A percentile compares a stretch with the other conserved stretches of the same genome.
Evolutionary conservation across 805 yeast species (phyloP).

Genomic region (Lipomyces yamanashiensis): DNA sequence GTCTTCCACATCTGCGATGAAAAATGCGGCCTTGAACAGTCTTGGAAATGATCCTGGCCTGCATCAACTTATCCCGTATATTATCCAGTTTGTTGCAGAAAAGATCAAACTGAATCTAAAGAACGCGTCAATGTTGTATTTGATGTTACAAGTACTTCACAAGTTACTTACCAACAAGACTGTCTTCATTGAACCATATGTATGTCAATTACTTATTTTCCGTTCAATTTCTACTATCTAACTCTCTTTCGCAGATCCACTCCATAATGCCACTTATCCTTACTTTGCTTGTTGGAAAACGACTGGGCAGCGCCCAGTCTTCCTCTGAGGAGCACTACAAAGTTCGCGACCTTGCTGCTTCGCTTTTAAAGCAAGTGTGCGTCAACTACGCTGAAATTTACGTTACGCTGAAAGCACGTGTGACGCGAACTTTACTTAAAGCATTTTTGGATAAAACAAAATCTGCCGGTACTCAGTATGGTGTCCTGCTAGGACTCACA

Average conservation of each 20-base stretch:
- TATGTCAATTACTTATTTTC: slow-evolving; percentile 3
- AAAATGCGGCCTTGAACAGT: slow-evolving; percentile 81
- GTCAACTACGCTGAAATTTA: slow-evolving; percentile 81
- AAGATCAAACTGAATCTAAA: slow-evolving; percentile 85
- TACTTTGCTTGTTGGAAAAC: slow-evolving; percentile 85
- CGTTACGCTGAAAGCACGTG: slow-evolving; percentile 87
- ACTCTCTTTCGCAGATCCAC: slow-evolving; percentile 64
- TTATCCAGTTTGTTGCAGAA: slow-evolving; percentile 94
- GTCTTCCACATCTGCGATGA: slow-evolving; percentile 58
- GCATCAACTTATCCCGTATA: slow-evolving; percentile 95
- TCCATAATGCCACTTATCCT: slow-evolving; percentile 95
- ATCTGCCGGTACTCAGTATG: slow-evolving; percentile 85
- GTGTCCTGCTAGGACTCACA: slow-evolving; percentile 82
- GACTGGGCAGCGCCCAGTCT: slow-evolving; percentile 64
- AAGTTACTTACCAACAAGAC: slow-evolving; percentile 83
- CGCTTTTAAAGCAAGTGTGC: slow-evolving; percentile 78
- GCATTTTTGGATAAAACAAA: slow-evolving; percentile 85
- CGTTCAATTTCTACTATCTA: too few species aligned
- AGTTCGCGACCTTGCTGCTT: slow-evolving; percentile 86
- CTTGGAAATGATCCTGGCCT: slow-evolving; percentile 91
- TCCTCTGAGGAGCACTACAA: slow-evolving; percentile 52
- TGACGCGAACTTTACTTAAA: slow-evolving; percentile 87
- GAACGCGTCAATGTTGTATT: slow-evolving; percentile 68
- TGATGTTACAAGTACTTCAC: slow-evolving; percentile 87
- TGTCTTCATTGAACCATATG: slow-evolving; percentile 79